These are phyloP conservation scores for Clarireedia monteithiana DNA, from an alignment of 2,329 filamentous ascomycete genomes.

Conservation along the genomic window DNA sequence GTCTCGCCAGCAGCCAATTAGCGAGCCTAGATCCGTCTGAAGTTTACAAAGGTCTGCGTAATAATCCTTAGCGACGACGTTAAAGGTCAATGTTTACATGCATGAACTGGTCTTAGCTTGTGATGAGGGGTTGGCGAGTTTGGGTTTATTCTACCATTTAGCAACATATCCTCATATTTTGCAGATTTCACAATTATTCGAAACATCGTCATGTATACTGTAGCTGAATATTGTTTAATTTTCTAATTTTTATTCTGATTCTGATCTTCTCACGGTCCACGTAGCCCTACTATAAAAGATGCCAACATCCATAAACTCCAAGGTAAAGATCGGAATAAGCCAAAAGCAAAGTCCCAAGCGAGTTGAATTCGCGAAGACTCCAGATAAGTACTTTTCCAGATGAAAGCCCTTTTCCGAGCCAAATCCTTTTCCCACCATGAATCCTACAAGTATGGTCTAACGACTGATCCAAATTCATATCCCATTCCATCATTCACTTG, in stretches of 20 bases:
- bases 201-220: too few relatives aligned
- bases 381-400: not conserved
- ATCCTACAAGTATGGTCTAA: not conserved
- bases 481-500: not conserved
- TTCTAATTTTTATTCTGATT: too few relatives aligned
- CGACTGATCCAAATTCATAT: not conserved
- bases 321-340: not conserved
- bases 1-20: too few relatives aligned
- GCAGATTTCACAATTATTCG: too few relatives aligned
- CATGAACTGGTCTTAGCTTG: slow-evolving; percentile 3
- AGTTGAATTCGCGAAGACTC: not conserved
- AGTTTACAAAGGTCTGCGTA: not conserved
- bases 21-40: not conserved
- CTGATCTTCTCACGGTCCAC: not conserved
- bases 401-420: slow-evolving; percentile 5
- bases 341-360: not conserved
- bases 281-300: not conserved
- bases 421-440: not conserved
- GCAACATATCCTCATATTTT: too few relatives aligned
- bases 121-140: not conserved
- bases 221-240: too few relatives aligned
- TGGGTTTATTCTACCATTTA: not conserved
- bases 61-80: not conserved
- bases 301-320: not conserved
- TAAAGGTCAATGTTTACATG: not conserved